Evolutionary conservation across 768 basidiomycete species (phyloP).

Genomic region (Hypsizygus marmoreus): DNA sequence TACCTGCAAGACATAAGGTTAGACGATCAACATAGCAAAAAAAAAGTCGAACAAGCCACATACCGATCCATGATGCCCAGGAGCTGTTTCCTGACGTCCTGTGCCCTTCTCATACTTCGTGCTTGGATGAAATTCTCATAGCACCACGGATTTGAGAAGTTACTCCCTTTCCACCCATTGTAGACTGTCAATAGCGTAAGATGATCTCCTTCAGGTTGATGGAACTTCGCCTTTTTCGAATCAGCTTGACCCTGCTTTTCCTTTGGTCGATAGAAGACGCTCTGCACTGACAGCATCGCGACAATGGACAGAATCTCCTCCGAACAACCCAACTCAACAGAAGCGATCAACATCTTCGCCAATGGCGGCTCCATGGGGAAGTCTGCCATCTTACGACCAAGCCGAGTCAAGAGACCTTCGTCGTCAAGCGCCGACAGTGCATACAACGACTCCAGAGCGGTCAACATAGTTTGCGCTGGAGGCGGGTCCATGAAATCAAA

Average conservation of each 20-base stretch:
- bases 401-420: constrained; percentile 89
- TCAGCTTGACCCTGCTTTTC: constrained; percentile 99
- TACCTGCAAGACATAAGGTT: constrained; percentile 53
- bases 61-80: constrained; percentile 99
- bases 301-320: constrained; percentile 97
- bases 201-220: constrained; percentile 98
- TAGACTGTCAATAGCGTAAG: constrained; percentile 91
- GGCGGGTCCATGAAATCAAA: constrained; percentile 99
- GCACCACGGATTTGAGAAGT: constrained; percentile 98
- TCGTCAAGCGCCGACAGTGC: constrained; percentile 96
- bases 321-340: constrained; percentile 95
- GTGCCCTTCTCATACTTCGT: constrained; percentile 93
- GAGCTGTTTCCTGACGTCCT: constrained; percentile 97
- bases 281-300: constrained; percentile 96
- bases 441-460: constrained; percentile 91
- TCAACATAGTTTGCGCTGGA: constrained; percentile 94
- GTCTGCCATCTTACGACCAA: constrained; percentile 99
- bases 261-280: constrained; percentile 98
- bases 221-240: constrained; percentile 99
- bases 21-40: background rate
- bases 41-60: constrained; percentile 21
- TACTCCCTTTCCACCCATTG: constrained; percentile 97
- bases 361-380: constrained; percentile 97
- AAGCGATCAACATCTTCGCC: constrained; percentile 98
- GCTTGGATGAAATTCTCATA: constrained; percentile 99